These are phyloP conservation scores for Coemansia sp. DNA, from an alignment of 192 early-diverging fungal genomes.

Conservation along the genomic window DNA sequence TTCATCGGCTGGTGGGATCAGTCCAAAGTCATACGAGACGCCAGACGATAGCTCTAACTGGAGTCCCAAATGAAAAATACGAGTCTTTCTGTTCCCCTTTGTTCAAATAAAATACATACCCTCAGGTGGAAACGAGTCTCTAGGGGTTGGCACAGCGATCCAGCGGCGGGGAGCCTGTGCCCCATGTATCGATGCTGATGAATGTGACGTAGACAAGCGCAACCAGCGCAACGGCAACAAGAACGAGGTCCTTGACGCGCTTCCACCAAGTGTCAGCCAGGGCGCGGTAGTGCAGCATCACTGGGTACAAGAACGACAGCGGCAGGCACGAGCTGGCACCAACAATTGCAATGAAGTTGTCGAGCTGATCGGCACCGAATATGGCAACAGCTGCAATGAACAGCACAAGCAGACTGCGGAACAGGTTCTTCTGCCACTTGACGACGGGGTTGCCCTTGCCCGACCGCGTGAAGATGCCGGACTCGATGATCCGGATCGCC, in stretches of 20 bases:
- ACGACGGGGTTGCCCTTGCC: conserved; percentile 77
- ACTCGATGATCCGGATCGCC: conserved; percentile 89
- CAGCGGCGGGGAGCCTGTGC: conserved; percentile 32
- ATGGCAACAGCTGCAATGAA: conserved; percentile 73
- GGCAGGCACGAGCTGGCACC: conserved; percentile 75
- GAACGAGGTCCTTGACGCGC: conserved; percentile 58
- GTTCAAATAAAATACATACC: not conserved
- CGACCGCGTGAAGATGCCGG: conserved; percentile 76
- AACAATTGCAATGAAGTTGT: conserved; percentile 82
- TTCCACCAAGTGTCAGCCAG: conserved; percentile 56
- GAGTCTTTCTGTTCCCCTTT: too few species aligned
- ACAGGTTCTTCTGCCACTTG: conserved; percentile 87
- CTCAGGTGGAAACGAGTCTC: too few species aligned
- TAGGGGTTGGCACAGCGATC: conserved; percentile 27
- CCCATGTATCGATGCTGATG: conserved; percentile 64
- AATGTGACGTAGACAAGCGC: conserved; percentile 81
- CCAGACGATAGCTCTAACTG: conserved; percentile 43
- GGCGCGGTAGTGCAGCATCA: conserved; percentile 76
- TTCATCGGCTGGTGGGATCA: conserved; percentile 22
- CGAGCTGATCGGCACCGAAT: conserved; percentile 71
- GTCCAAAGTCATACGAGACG: conserved; percentile 13
- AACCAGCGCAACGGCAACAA: conserved; percentile 68
- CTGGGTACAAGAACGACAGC: conserved; percentile 82
- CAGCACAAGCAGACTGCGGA: conserved; percentile 66
- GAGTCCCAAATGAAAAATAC: too few species aligned